Evolutionary conservation across 1,284 basidiomycete genomes (phyloP).

Genomic region (Ustilago loliicola): DNA sequence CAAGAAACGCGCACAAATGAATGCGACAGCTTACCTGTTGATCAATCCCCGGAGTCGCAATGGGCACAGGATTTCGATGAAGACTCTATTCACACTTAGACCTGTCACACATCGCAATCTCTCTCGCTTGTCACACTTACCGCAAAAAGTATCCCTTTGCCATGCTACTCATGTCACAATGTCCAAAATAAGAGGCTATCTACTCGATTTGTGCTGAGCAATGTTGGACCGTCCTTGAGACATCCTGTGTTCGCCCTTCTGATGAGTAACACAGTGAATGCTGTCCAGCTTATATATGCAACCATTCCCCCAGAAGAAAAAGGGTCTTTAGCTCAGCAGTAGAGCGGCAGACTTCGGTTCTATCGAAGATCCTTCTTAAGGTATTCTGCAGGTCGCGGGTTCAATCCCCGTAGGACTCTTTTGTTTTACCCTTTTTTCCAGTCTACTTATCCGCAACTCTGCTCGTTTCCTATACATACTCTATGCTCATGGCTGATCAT

Average conservation of each 20-base stretch:
- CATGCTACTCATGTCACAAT: too few relatives aligned
- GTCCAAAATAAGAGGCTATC: too few relatives aligned
- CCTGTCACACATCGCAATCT: neutral
- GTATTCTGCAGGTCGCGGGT: slow-evolving; percentile 59
- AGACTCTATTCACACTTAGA: neutral
- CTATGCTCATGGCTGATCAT: too few relatives aligned
- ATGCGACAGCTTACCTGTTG: neutral
- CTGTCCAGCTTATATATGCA: neutral
- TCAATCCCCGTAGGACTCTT: slow-evolving; percentile 58
- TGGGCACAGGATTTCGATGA: neutral
- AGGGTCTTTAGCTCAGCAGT: slow-evolving; percentile 60
- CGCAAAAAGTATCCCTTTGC: too few relatives aligned
- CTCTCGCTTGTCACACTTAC: neutral
- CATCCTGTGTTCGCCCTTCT: too few relatives aligned
- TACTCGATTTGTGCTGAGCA: too few relatives aligned
- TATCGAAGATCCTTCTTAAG: slow-evolving; percentile 12
- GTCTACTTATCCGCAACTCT: neutral
- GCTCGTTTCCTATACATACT: too few relatives aligned
- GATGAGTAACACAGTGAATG: too few relatives aligned
- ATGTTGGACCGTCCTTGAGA: too few relatives aligned
- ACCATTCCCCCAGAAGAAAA: accelerated
- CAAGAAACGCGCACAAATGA: neutral
- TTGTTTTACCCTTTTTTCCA: neutral
- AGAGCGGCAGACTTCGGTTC: slow-evolving; percentile 59
- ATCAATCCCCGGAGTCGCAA: neutral